Conservation (phyloP, 1,284 basidiomycete genomes). For the Apiotrichum porosum region DNA sequence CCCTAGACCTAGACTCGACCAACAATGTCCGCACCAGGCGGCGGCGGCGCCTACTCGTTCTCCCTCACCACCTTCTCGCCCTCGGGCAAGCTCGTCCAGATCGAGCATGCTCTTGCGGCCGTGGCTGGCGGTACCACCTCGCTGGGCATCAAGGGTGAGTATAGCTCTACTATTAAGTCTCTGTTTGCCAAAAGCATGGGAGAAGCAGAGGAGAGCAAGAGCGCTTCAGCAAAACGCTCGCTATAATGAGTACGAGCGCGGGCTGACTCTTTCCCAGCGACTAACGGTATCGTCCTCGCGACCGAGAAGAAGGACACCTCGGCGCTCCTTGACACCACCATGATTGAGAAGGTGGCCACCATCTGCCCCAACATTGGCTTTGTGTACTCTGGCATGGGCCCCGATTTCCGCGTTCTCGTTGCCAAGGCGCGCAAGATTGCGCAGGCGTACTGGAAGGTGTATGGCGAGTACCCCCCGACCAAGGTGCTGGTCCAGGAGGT, state of each 20-base stretch:
- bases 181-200: too few relatives aligned
- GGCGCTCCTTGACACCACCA: conserved; percentile 92
- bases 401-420: conserved; percentile 92
- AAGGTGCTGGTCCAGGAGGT: conserved; percentile 95
- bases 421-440: conserved; percentile 94
- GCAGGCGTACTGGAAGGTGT: conserved; percentile 98
- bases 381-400: conserved; percentile 99
- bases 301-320: conserved; percentile 99
- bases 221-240: too few relatives aligned
- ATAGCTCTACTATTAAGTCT: too few relatives aligned
- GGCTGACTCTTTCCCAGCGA: conserved; percentile 58
- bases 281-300: conserved; percentile 97
- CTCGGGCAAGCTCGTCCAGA: conserved; percentile 96
- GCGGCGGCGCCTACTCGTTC: conserved; percentile 58
- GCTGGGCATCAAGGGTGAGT: conserved; percentile 92
- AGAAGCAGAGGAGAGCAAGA: too few relatives aligned
- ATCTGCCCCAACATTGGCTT: conserved; percentile 99
- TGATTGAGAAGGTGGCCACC: conserved; percentile 92
- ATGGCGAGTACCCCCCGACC: conserved; percentile 98
- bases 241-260: too few relatives aligned
- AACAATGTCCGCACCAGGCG: conserved; percentile 47
- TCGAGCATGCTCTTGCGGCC: conserved; percentile 97
- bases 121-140: conserved; percentile 95
- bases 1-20: not conserved
- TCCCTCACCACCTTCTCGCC: conserved; percentile 99